Evolutionary conservation across 2,329 filamentous ascomycete species (phyloP).

Genomic region (Cladosporium colombiae): DNA sequence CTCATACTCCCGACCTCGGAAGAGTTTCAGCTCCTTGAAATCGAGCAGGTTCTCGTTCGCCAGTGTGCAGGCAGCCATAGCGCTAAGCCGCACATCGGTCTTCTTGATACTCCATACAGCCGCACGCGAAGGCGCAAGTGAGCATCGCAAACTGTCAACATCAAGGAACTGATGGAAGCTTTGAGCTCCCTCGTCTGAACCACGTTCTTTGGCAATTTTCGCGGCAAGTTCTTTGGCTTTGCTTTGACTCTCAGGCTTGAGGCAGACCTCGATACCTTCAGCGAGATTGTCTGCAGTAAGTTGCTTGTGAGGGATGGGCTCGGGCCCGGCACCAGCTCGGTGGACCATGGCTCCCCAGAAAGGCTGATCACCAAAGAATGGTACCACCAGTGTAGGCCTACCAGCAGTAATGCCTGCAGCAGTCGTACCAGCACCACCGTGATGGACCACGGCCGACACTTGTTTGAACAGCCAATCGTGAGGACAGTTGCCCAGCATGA

Average conservation of each 20-base stretch:
- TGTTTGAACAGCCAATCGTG: constrained; percentile 62
- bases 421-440: constrained; percentile 62
- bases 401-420: constrained; percentile 56
- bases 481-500: constrained; percentile 57
- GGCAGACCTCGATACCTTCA: constrained; percentile 48
- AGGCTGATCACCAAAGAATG: constrained; percentile 60
- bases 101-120: constrained; percentile 75
- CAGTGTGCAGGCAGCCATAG: constrained; percentile 70
- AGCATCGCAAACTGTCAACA: constrained; percentile 67
- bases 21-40: constrained; percentile 73
- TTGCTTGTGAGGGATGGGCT: constrained; percentile 49
- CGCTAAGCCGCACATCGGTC: constrained; percentile 67
- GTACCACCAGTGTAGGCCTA: constrained; percentile 56
- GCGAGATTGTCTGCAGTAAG: constrained; percentile 49
- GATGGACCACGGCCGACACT: constrained; percentile 58
- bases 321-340: constrained; percentile 51
- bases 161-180: constrained; percentile 57
- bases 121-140: constrained; percentile 64
- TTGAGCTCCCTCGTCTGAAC: constrained; percentile 44
- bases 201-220: constrained; percentile 47
- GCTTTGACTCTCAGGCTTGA: constrained; percentile 41
- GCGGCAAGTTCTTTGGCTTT: constrained; percentile 43
- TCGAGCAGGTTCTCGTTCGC: constrained; percentile 65
- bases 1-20: constrained; percentile 65
- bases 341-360: constrained; percentile 59